Evolutionary conservation across 164 flowering plant species (phyloP), one percentile per base, ranked within the genome.

Genomic region (Cinnamomum micranthum): DNA sequence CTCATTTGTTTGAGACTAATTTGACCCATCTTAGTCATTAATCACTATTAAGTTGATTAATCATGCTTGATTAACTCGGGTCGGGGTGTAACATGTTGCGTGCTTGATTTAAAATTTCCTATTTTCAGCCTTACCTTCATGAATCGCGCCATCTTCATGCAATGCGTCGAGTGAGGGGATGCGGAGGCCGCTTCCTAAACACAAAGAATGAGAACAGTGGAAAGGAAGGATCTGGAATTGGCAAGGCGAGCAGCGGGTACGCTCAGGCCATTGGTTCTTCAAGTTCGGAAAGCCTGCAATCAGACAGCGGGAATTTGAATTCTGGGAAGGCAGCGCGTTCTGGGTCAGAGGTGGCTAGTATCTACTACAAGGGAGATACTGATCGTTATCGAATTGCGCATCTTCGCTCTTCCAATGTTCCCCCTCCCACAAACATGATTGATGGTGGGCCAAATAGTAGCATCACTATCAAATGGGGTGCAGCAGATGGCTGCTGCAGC

Each of bases 121-220:
- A 3, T 55, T 10, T 11, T 9, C 92, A 91, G 97, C 95, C 95
- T 27, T 94, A 88, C 78, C 83, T 92, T 87, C 97, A 92, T 71
- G 87, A 87, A 65, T 94, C 98, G 17, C 95, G 98, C 64, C 97
- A 94, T 81, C 97, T 85, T 72, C 98, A 94, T 81, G 98, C 98
- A 65, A 76, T 88, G 93, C 89, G 95, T 22, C 88, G 98, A 63
- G 89, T 92, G 74, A 85, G 98, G 78, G 98, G 98, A 70, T 83
- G 85, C 24, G 98, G 98, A 7, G 98, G 98, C 35, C 92, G 98
- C 60, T 93, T 93, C 82, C 75, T 93, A 80, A 91, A 89, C 82
- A 89, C 88, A 68, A 93, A 89, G 78, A 83, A 50, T 0, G 14
- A 28, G 31, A 73, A 70, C 25, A 73, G 50, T 35, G 82, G 65